Evolutionary conservation across 768 basidiomycete species (phyloP), one percentile per base, ranked within the genome.

Genomic region (Lyophyllum decastes): DNA sequence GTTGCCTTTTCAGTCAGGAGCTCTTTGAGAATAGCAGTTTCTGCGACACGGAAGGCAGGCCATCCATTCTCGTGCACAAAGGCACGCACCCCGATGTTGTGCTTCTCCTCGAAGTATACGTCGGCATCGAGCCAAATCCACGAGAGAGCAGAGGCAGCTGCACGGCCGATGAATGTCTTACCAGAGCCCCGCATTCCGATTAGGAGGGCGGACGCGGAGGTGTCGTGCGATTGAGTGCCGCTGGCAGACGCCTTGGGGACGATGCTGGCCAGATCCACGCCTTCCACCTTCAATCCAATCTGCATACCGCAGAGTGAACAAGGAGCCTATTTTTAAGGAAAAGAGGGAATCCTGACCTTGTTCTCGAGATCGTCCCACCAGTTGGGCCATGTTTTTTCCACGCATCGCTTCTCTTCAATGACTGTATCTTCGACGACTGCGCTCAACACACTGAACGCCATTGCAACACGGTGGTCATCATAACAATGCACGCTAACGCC

Each of bases 311-410:
- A 52, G 54, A 25, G 51, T 25, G 12, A 50, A 30, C 40, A 9
- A 25, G 26, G 25, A 19, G 21, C 24, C 30, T 41, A 14, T 24
- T n/a, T 16, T 17, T 45, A 27, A 38, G 9, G 9, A 26, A 10
- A 10, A n/a, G 41, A 35, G 16, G 19, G 44, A 56, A 38, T 16
- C 17, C 77, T 2, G 50, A 92, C 93, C 85, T 97, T 97, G 77
- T 93, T 95, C 69, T 92, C 85, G 24, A 99, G 79, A 72, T 98
- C 97, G 68, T 98, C 97, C 95, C 96, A 99, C 94, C 95, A 99
- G 69, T 95, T 95, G 0, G 97, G 97, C 96, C 96, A 99, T 0
- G 96, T 99, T 83, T 99, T 99, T 74, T 96, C 96, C 30, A 99
- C 97, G 67, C 97, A 98, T 53, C 95, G 81, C 74, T 96, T 96